Conservation (phyloP, 2,329 filamentous ascomycete genomes). For the Colletotrichum scovillei region DNA sequence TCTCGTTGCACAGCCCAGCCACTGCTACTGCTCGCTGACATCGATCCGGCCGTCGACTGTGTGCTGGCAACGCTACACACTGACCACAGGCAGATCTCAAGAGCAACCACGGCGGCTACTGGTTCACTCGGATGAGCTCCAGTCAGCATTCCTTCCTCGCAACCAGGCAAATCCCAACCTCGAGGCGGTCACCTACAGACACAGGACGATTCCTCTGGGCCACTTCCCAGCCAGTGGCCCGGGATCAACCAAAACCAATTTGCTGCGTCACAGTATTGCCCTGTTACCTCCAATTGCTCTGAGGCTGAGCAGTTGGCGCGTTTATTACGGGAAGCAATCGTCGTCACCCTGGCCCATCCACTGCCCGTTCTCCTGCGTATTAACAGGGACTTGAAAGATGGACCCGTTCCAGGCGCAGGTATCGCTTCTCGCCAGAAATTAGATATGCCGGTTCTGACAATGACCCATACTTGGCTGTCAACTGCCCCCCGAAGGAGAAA, state of each 20-base stretch:
- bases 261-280: conserved; percentile 17
- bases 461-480: conserved; percentile 33
- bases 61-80: conserved; percentile 24
- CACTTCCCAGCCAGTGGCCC: background rate
- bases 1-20: conserved; percentile 19
- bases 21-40: conserved; percentile 16
- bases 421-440: conserved; percentile 31
- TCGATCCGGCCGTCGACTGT: conserved; percentile 1
- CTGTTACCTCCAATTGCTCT: background rate
- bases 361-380: conserved; percentile 9
- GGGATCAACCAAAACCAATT: conserved; percentile 21
- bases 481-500: conserved; percentile 23
- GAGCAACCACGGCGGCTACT: background rate
- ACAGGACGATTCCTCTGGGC: background rate
- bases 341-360: conserved; percentile 22
- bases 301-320: conserved; percentile 30
- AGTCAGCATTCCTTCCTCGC: conserved; percentile 15
- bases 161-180: conserved; percentile 25
- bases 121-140: conserved; percentile 16
- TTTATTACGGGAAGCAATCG: conserved; percentile 28
- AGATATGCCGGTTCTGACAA: conserved; percentile 23
- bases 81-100: conserved; percentile 10
- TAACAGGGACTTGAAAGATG: conserved; percentile 9
- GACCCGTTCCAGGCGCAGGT: conserved; percentile 24
- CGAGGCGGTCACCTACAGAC: background rate